These are phyloP conservation scores for Euphorbia corollata DNA, from an alignment of 441 rosid species.

Conservation along the genomic window DNA sequence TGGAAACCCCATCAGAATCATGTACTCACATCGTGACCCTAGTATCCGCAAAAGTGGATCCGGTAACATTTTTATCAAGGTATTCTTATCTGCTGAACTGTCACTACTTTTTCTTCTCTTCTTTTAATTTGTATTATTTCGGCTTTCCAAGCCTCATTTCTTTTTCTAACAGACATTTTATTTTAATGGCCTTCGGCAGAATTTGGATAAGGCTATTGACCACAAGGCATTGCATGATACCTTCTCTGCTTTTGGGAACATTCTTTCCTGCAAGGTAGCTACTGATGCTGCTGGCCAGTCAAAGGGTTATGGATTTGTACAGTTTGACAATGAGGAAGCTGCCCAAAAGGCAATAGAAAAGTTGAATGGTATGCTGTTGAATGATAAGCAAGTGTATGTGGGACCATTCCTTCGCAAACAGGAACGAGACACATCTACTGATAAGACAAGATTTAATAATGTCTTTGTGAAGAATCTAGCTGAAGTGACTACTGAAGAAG, in stretches of 20 bases:
- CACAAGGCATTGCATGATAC: conserved; percentile 80
- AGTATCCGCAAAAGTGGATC: conserved; percentile 72
- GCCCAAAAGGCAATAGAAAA: conserved; percentile 67
- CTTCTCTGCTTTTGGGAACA: conserved; percentile 61
- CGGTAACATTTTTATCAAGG: conserved; percentile 82
- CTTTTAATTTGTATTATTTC: background rate
- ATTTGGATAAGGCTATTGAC: conserved; percentile 70
- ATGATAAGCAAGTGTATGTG: conserved; percentile 80
- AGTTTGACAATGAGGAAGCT: conserved; percentile 64
- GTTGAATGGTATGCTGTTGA: conserved; percentile 74
- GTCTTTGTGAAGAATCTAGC: conserved; percentile 79
- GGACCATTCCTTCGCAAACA: conserved; percentile 80
- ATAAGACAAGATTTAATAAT: conserved; percentile 52
- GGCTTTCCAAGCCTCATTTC: background rate
- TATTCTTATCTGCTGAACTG: conserved; percentile 17
- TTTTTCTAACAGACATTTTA: background rate
- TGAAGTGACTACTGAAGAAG: conserved; percentile 59
- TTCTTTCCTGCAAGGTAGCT: conserved; percentile 77
- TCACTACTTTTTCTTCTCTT: background rate
- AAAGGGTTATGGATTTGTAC: conserved; percentile 85
- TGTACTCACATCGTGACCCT: conserved; percentile 84
- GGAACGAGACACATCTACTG: conserved; percentile 53
- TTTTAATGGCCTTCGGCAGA: conserved; percentile 32
- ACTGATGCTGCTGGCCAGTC: conserved; percentile 74
- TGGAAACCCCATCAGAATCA: conserved; percentile 66